A percentile compares a stretch with the other conserved stretches of the same genome.
Conservation (phyloP, 495 filamentous ascomycete genomes). For the Neurospora cerealis region DNA sequence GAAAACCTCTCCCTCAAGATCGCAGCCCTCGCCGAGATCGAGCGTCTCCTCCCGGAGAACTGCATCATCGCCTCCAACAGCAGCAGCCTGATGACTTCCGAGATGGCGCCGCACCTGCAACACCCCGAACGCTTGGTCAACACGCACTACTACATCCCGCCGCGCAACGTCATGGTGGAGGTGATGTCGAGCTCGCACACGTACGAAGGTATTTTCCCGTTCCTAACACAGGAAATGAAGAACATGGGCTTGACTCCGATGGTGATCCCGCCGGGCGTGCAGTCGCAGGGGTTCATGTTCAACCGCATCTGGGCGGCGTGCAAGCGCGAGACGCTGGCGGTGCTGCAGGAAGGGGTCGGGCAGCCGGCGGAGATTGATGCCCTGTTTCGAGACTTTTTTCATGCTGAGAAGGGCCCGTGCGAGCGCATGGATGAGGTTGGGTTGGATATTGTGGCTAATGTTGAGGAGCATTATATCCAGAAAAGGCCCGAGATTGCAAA, state of each 20-base stretch:
- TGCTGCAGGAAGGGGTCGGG: conserved; percentile 40
- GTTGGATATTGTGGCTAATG: conserved; percentile 32
- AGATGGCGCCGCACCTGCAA: conserved; percentile 34
- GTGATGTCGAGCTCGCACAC: conserved; percentile 48
- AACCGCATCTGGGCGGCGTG: conserved; percentile 51
- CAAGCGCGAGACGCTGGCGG: conserved; percentile 44
- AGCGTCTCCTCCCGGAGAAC: conserved; percentile 28
- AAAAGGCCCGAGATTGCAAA: conserved; percentile 6
- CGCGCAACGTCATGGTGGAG: conserved; percentile 40
- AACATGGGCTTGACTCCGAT: conserved; percentile 35
- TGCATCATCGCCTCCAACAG: conserved; percentile 46
- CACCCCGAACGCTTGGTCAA: conserved; percentile 35
- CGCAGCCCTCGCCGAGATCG: conserved; percentile 37
- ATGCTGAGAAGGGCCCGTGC: conserved; percentile 34
- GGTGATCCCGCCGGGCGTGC: conserved; percentile 22
- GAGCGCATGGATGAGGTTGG: conserved; percentile 41
- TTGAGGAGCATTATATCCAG: conserved; percentile 29
- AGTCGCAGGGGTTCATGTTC: conserved; percentile 49
- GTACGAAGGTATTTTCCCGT: conserved; percentile 29
- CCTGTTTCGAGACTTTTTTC: conserved; percentile 38
- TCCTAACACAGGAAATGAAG: conserved; percentile 30
- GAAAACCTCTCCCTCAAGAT: conserved; percentile 45
- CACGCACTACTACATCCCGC: conserved; percentile 49
- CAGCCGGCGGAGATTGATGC: conserved; percentile 31
- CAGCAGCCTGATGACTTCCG: conserved; percentile 36